Base-by-base conservation (phyloP, 257 asterid species). In the Marsdenia floribunda region DNA sequence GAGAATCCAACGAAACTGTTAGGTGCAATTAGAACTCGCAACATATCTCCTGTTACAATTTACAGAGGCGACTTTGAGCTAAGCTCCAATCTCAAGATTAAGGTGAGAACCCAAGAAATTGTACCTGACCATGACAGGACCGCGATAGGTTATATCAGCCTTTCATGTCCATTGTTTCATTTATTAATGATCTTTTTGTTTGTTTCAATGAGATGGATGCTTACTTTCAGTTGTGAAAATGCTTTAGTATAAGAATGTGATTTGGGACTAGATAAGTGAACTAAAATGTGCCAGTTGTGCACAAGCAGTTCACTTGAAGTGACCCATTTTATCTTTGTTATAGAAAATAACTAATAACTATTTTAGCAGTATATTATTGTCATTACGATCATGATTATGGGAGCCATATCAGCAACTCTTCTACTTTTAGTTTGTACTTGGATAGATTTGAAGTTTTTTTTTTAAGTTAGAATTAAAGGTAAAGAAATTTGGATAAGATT, bases 21-120 rank as follows among this genome's bases (percentile, higher is more conserved):
- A 68, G 98, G 99, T 58, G 96, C 97, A 42, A 82, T 95, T 54
- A 87, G 98, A 82, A 92, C 97, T 80, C 99, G 98, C 68, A 92
- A 84, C 74, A 82, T 92, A 77, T 76, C 87, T 29, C 98, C 99
- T 35, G 93, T 88, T 81, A 95, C 98, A 63, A 82, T 76, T 81
- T 92, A 80, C 83, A 86, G 98, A 83, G 99, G 99, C 60, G 90
- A 92, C 87, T 81, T 90, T 68, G 98, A 90, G 84, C 84, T 95
- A 70, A 86, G 96, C 86, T 47, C 90, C 70, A 73, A 73, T 53
- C 59, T 90, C 84, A 90, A 87, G 88, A 89, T 92, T 84, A 92
- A 95, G 98, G 99, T 92, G 80, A 84, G 87, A 70, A 40, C 22
- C 69, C 68, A 78, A 37, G 68, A 49, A 55, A 59, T 64, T 44